Evolutionary conservation across 306 rosid species (phyloP).

Genomic region (Benincasa hispida): DNA sequence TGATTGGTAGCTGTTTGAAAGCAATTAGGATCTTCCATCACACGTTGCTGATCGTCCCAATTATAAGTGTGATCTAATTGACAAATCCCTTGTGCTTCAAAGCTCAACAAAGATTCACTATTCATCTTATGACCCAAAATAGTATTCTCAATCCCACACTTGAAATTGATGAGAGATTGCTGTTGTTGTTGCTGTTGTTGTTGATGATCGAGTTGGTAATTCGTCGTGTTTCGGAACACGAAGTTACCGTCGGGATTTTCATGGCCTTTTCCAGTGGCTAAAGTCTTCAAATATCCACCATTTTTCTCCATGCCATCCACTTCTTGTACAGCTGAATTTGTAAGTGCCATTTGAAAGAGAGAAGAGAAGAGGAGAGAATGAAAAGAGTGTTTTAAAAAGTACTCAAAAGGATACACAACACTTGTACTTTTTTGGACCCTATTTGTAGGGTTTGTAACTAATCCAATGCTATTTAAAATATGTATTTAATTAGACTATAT

Average conservation of each 20-base stretch:
- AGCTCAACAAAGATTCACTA: slow-evolving; percentile 50
- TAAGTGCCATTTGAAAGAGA: slow-evolving; percentile 1
- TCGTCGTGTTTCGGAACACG: slow-evolving; percentile 11
- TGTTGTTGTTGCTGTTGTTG: neutral
- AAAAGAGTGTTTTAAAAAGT: slow-evolving; percentile 1
- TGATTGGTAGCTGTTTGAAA: slow-evolving; percentile 31
- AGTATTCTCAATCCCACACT: slow-evolving; percentile 15
- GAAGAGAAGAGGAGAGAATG: slow-evolving; percentile 1
- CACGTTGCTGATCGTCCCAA: slow-evolving; percentile 24
- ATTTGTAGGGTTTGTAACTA: neutral
- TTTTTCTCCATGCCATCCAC: slow-evolving; percentile 20
- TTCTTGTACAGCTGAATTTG: slow-evolving; percentile 18
- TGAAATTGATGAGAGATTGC: slow-evolving; percentile 55
- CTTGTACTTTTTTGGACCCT: neutral
- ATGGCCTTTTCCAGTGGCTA: neutral
- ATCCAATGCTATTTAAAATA: neutral
- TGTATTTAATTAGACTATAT: neutral
- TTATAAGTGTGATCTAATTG: slow-evolving; percentile 9
- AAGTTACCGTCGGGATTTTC: slow-evolving; percentile 6
- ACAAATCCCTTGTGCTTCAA: slow-evolving; percentile 28
- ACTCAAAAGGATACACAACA: neutral
- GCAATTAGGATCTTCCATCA: slow-evolving; percentile 27
- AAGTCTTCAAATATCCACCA: slow-evolving; percentile 19
- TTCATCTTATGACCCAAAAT: neutral
- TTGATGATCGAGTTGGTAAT: slow-evolving; percentile 19